Base-by-base conservation (phyloP, 805 yeast species). In the Ogataea minuta region DNA sequence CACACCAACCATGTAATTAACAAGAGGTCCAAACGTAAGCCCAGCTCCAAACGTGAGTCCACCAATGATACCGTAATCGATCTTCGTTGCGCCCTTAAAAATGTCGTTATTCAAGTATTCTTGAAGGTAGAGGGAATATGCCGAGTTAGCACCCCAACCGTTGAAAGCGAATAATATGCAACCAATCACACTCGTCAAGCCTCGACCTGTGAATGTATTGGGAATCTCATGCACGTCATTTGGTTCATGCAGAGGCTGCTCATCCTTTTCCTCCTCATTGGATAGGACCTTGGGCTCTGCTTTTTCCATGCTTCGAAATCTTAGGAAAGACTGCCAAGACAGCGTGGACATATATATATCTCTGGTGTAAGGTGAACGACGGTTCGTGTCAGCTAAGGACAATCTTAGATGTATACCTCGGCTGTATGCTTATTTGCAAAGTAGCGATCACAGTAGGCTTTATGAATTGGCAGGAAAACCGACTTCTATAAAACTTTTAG, bases 91-190 rank as follows among this genome's bases (percentile, higher is more conserved):
- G 2, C 81, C 85, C 0, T 64, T 62, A 46, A 78, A 81, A 0
- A 69, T 62, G 31, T 72, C 59, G 36, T 71, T 54, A 29, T 72
- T 70, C 16, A 82, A 46, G 52, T 80, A 84, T 46, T 68, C 70
- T 1, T 83, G 70, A 16, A 83, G 62, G 48, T 78, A 81, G 4
- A 84, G 71, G 20, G 87, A 83, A 54, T 71, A 84, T 3, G 81
- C 83, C 6, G 77, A 64, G 48, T 82, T 82, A 47, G 83, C 73
- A 11, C 93, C 93, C 90, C 91, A 84, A 0, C 86, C 74, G 26
- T 74, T 67, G 46, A 78, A 72, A 56, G 77, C 76, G 28, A 77
- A 62, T 3, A 77, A 36, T 19, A 69, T 62, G 3, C 75, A 70
- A 10, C 79, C 76, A 11, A 73, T 44, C 10, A 75, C 72, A 14